Conservation (phyloP, 192 early-diverging fungal genomes). For the Linnemannia elongata region DNA sequence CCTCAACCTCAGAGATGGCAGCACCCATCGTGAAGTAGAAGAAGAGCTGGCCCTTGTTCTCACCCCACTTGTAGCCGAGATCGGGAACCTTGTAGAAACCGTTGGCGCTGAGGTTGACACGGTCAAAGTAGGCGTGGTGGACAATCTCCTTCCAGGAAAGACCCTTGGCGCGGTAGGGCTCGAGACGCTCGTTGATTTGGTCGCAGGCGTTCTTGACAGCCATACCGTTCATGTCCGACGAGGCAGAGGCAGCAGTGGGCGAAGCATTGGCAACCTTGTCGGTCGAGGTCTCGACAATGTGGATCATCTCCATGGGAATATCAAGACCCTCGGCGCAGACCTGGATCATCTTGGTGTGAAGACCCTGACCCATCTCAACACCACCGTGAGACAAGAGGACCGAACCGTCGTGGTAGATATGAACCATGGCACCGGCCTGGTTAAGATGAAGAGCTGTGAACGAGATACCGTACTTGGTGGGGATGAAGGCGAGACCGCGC, state of each 20-base stretch:
- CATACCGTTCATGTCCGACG: slow-evolving; percentile 86
- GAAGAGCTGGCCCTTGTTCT: slow-evolving; percentile 76
- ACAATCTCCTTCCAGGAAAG: slow-evolving; percentile 63
- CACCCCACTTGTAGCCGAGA: slow-evolving; percentile 80
- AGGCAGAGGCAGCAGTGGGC: slow-evolving; percentile 85
- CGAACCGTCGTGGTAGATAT: slow-evolving; percentile 88
- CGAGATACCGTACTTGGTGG: slow-evolving; percentile 89
- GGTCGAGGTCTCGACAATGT: slow-evolving; percentile 77
- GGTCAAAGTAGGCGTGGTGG: slow-evolving; percentile 80
- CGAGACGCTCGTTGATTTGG: slow-evolving; percentile 76
- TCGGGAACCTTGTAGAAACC: slow-evolving; percentile 92
- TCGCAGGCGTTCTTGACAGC: slow-evolving; percentile 86
- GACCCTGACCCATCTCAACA: slow-evolving; percentile 94
- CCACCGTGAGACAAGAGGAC: slow-evolving; percentile 87
- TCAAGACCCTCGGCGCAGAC: slow-evolving; percentile 85
- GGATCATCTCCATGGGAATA: slow-evolving; percentile 76
- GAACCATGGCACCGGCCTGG: slow-evolving; percentile 88
- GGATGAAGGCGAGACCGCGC: slow-evolving; percentile 82
- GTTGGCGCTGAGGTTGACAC: slow-evolving; percentile 82
- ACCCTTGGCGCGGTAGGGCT: slow-evolving; percentile 76
- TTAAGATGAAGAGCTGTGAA: slow-evolving; percentile 83
- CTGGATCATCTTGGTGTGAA: slow-evolving; percentile 92
- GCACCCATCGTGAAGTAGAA: slow-evolving; percentile 90
- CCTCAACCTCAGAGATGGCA: slow-evolving; percentile 86
- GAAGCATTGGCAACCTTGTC: slow-evolving; percentile 83